Percentiles rank a stretch among this genome's conserved stretches.
Evolutionary conservation across 192 early-diverging fungal species (phyloP).

Genomic region (Backusella luteola): DNA sequence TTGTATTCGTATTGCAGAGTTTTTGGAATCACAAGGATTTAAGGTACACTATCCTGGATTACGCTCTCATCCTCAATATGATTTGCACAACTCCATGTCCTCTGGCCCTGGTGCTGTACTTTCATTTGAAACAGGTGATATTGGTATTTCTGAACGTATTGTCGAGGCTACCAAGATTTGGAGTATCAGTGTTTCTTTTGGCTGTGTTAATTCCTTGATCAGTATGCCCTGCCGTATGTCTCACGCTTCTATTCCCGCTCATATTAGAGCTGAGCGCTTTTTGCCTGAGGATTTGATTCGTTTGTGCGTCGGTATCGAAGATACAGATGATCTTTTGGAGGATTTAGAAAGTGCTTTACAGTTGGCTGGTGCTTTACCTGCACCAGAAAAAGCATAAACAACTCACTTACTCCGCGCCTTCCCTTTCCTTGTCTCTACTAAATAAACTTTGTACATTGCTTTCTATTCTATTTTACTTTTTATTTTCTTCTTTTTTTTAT

Average conservation of each 20-base stretch:
- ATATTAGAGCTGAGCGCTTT: slow-evolving; percentile 80
- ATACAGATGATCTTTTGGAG: slow-evolving; percentile 85
- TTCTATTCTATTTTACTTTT: neutral
- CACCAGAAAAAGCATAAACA: slow-evolving; percentile 1
- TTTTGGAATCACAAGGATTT: slow-evolving; percentile 77
- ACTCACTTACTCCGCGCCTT: neutral
- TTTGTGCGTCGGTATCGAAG: slow-evolving; percentile 95
- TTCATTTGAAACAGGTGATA: slow-evolving; percentile 90
- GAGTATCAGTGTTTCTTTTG: slow-evolving; percentile 96
- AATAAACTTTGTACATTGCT: slow-evolving; percentile 4
- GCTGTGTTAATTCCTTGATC: slow-evolving; percentile 96
- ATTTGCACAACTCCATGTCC: slow-evolving; percentile 75
- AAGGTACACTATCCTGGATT: slow-evolving; percentile 91
- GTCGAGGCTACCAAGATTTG: slow-evolving; percentile 83
- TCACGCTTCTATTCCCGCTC: slow-evolving; percentile 92
- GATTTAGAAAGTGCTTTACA: slow-evolving; percentile 79
- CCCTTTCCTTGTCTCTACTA: neutral
- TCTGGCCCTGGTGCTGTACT: slow-evolving; percentile 91
- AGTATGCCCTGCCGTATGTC: slow-evolving; percentile 99
- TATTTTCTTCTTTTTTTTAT: neutral
- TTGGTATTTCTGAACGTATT: slow-evolving; percentile 72
- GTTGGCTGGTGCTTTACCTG: slow-evolving; percentile 20
- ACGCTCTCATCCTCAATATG: slow-evolving; percentile 78
- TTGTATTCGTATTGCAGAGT: slow-evolving; percentile 75
- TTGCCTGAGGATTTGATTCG: slow-evolving; percentile 98